Base-by-base conservation (phyloP, 139 green algal genomes). In the Micromonas commoda region DNA sequence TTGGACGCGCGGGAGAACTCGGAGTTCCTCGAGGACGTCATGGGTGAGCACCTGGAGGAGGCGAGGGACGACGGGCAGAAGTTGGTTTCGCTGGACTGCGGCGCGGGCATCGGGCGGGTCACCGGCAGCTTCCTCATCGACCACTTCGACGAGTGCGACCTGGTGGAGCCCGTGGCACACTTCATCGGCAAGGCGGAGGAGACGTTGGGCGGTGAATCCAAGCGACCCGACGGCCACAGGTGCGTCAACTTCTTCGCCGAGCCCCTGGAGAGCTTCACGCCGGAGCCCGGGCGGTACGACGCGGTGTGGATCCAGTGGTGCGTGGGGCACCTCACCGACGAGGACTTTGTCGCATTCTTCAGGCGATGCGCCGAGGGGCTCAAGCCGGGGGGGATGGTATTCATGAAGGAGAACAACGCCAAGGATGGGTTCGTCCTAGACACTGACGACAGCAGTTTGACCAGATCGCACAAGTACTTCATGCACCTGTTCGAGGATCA, bases 371-470 rank as follows among this genome's bases (percentile, higher is more conserved):
- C 73, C 0, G 67, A 64, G 5, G 87, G 84, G 0, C 82, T 97
- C 23, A 88, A 89, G 37, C 83, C 85, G 0, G 92, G 86, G n/a
- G 94, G 94, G 52, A 73, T 96, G 19, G 87, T 98, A 13, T 86
- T 98, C 64, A 81, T 94, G 68, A 98, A 98, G 80, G 94, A 98
- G 82, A 98, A 98, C 84, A 92, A 96, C 53, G 39, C 32, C 16
- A 79, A 83, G 21, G 66, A 88, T 13, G 91, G 92, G 24, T 97
- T 97, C 72, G 80, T 97, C 0, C 86, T 97, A 32, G 94, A 98
- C 85, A 91, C 86, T 37, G 90, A 96, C 20, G 94, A 98, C 83
- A 87, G 77, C 57, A 92, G 83, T 65, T 66, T 98, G 3, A 97
- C 94, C 1, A 84, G 72, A 1, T 70, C 39, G 24, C 34, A 80